These are phyloP conservation scores for Beauveria pseudobassiana DNA, from an alignment of 2,329 filamentous ascomycete species.

Conservation along the genomic window DNA sequence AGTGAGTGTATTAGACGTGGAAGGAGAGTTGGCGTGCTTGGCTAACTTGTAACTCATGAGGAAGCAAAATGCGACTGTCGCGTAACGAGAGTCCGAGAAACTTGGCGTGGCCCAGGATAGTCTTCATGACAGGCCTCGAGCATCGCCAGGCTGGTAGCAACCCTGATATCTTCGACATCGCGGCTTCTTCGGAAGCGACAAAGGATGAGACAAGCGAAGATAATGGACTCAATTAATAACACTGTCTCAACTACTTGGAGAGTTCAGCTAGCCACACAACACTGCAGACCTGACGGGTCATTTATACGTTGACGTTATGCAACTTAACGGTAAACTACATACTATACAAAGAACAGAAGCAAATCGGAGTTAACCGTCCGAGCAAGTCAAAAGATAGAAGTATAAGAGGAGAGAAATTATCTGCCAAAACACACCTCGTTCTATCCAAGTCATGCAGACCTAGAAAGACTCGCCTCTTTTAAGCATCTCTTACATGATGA, in stretches of 20 bases:
- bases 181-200: background rate
- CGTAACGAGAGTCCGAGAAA: background rate
- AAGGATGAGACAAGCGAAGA: background rate
- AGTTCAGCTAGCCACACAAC: background rate
- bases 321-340: background rate
- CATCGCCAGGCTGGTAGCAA: background rate
- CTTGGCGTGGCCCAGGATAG: background rate
- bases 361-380: background rate
- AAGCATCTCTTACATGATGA: background rate
- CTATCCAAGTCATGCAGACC: background rate
- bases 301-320: background rate
- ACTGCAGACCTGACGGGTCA: background rate
- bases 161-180: background rate
- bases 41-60: background rate
- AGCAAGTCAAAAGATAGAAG: background rate
- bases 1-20: background rate
- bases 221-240: background rate
- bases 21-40: background rate
- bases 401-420: background rate
- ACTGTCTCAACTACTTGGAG: background rate
- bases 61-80: background rate
- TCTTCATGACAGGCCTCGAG: background rate
- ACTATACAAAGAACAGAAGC: background rate
- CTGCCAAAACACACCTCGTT: background rate
- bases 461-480: background rate